Base-by-base conservation (phyloP, 2,329 filamentous ascomycete genomes). In the Alternaria novae-zelandiae region DNA sequence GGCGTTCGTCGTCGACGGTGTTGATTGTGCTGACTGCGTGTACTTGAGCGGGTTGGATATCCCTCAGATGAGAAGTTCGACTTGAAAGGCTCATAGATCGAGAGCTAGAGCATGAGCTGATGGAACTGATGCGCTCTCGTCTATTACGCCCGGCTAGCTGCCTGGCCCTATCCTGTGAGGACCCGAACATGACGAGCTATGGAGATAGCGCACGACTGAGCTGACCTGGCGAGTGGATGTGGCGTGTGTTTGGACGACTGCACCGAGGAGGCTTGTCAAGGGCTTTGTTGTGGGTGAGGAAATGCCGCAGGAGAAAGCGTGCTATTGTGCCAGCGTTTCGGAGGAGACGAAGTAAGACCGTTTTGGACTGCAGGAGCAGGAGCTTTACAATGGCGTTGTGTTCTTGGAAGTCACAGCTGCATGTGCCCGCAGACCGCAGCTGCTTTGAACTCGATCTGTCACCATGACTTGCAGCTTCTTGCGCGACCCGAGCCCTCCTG, bases 131-230 rank as follows among this genome's bases (percentile, higher is more conserved):
- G 8, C 76, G 70, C 11, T 71, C 66, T 64, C 69, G 74, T 53
- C 75, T 69, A 54, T 69, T 70, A 30, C 75, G 74, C 23, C 70
- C 75, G n/a, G 76, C 76, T 45, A 78, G 75, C 62, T 76, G 75
- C 63, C 74, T 72, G 36, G 77, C 77, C 53, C 76, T 71, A 46
- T 79, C 76, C 50, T 79, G 72, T 10, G 73, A 75, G 13, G 74
- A 69, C 8, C 77, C 77, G 23, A 79, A 79, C 75, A 78, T 79
- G 54, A 25, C 32, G 46, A 43, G 44, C 49, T 59, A 57, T 57
- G 25, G 23, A 20, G 36, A 36, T 56, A 32, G 43, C 54, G 47
- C 49, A 54, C 46, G 53, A 43, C 57, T 65, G 57, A 57, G 54
- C 36, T 10, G 51, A 54, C 32, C 57, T 65, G 51, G 13, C 28